Conservation (phyloP, 768 basidiomycete genomes). For the Collybiopsis luxurians region DNA sequence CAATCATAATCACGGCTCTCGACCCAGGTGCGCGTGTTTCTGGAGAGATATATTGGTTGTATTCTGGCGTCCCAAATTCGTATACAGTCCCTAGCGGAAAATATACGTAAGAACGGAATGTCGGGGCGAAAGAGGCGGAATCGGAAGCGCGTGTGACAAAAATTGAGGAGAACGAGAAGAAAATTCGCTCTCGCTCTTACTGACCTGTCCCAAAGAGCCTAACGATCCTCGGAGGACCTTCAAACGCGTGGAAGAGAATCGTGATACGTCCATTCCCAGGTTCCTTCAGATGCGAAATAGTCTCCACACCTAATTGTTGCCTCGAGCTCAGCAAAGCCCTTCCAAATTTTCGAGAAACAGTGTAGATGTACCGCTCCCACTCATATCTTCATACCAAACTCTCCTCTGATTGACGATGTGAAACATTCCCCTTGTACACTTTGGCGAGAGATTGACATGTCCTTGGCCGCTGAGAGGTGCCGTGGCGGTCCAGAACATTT, state of each 20-base stretch:
- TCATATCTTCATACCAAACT: slow-evolving; percentile 76
- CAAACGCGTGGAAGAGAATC: slow-evolving; percentile 59
- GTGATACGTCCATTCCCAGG: slow-evolving; percentile 54
- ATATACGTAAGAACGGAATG: not conserved
- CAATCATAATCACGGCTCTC: slow-evolving; percentile 41
- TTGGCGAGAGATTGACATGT: slow-evolving; percentile 48
- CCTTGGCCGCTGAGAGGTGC: slow-evolving; percentile 38
- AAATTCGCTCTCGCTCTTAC: too few relatives aligned
- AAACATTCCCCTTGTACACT: slow-evolving; percentile 48
- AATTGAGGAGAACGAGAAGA: too few relatives aligned
- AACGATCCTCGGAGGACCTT: slow-evolving; percentile 58
- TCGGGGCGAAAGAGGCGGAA: too few relatives aligned
- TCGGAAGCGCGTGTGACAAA: not conserved
- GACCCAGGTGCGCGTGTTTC: slow-evolving; percentile 36
- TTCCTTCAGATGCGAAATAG: slow-evolving; percentile 59
- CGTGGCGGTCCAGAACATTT: slow-evolving; percentile 48
- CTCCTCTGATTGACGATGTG: slow-evolving; percentile 49
- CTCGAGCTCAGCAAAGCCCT: not conserved
- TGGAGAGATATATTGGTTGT: slow-evolving; percentile 32
- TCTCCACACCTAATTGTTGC: slow-evolving; percentile 46
- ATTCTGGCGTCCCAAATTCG: slow-evolving; percentile 45
- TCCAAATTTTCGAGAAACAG: not conserved
- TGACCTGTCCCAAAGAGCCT: slow-evolving; percentile 57
- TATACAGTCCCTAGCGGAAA: slow-evolving; percentile 37
- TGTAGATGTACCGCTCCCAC: slow-evolving; percentile 54